phyloP scores from a whole-genome alignment of 2,329 filamentous ascomycete species.

The Hypoxylon sp. region DNA sequence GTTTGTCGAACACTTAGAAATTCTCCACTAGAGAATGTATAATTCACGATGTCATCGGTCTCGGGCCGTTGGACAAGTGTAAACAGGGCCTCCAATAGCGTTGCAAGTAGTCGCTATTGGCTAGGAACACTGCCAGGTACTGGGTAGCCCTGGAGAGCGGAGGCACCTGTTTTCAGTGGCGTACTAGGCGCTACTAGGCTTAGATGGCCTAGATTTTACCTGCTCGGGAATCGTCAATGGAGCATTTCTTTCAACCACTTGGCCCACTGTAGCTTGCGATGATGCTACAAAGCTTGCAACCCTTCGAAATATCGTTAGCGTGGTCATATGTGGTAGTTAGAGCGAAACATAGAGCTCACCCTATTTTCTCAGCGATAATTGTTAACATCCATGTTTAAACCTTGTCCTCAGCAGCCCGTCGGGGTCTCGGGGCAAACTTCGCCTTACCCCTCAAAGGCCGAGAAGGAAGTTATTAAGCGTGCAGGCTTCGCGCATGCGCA shows the following conservation, averaged over 20 bases:
- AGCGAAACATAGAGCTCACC: neutral
- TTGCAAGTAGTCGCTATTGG: neutral
- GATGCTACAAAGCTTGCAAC: neutral
- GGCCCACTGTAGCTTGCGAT: neutral
- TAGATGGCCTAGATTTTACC: neutral
- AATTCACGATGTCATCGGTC: neutral
- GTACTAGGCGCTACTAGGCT: neutral
- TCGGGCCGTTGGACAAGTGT: neutral
- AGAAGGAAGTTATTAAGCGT: constrained; percentile 10
- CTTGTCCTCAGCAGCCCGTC: neutral
- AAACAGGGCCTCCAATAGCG: neutral
- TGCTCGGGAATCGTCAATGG: neutral
- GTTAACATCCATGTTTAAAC: neutral
- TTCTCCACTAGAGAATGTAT: neutral
- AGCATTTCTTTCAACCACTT: neutral
- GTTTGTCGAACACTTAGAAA: neutral
- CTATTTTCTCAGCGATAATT: neutral
- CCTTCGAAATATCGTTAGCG: neutral
- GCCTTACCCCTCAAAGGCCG: neutral
- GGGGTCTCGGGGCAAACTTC: neutral
- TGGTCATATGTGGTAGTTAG: neutral
- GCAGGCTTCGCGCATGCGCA: constrained; percentile 8
- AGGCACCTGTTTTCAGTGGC: too few species aligned
- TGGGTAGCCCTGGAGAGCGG: too few species aligned
- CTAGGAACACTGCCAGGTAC: neutral